These are phyloP conservation scores for Gracilaria domingensis DNA, from an alignment of 23 red algal genomes.

Conservation along the genomic window DNA sequence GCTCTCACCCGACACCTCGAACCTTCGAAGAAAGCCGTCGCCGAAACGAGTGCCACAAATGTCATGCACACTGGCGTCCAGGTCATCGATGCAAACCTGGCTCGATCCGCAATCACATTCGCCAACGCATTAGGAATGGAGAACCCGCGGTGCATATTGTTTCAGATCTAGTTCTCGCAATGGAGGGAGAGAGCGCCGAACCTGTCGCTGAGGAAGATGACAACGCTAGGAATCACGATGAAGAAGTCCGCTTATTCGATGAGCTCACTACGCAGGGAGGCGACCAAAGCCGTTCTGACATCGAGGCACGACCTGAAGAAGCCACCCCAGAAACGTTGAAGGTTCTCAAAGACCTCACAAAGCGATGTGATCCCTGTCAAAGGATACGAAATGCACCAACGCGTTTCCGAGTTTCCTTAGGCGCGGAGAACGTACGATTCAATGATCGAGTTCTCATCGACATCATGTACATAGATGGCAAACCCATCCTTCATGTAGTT, in stretches of 20 bases:
- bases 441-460: slow-evolving; percentile 48
- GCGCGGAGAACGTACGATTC: slow-evolving; percentile 33
- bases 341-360: slow-evolving; percentile 14
- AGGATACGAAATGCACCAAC: slow-evolving; percentile 19
- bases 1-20: no score
- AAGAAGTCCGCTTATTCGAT: slow-evolving; percentile 35
- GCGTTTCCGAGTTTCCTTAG: slow-evolving; percentile 44
- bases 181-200: slow-evolving; percentile 36
- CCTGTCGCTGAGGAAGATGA: neutral
- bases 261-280: no score
- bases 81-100: no score
- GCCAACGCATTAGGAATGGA: no score
- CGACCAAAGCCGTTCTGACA: no score
- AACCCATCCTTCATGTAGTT: slow-evolving; percentile 46
- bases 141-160: no score
- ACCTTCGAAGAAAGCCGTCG: no score
- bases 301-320: slow-evolving; percentile 4
- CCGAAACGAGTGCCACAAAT: no score
- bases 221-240: neutral
- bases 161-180: slow-evolving; percentile 24
- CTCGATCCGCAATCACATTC: no score
- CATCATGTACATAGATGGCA: slow-evolving; percentile 51
- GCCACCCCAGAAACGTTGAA: slow-evolving; percentile 42
- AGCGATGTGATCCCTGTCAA: slow-evolving; percentile 54
- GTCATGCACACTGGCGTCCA: no score